phyloP scores from a whole-genome alignment of 164 flowering plant species.

The Santalum album region DNA sequence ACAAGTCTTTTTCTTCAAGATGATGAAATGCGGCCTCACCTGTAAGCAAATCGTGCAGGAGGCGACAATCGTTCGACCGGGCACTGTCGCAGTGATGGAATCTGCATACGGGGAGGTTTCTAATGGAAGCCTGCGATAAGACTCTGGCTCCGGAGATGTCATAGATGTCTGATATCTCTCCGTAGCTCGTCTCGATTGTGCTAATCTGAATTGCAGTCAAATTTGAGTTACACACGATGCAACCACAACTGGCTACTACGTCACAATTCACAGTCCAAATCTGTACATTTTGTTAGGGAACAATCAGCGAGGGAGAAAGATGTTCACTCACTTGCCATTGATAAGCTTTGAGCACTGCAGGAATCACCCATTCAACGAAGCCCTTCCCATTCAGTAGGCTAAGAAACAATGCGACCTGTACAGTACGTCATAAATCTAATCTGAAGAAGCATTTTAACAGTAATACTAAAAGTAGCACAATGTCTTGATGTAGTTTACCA shows the following conservation, averaged over 20 bases:
- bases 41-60: slow-evolving; percentile 67
- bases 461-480: neutral
- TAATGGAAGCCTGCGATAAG: slow-evolving; percentile 28
- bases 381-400: slow-evolving; percentile 65
- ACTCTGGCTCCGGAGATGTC: slow-evolving; percentile 36
- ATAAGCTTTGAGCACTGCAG: slow-evolving; percentile 68
- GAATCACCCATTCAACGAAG: slow-evolving; percentile 70
- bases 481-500: too few relatives aligned
- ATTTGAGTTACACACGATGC: neutral
- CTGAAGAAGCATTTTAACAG: neutral
- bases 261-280: neutral
- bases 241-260: neutral
- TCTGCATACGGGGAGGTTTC: slow-evolving; percentile 32
- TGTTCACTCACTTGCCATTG: slow-evolving; percentile 60
- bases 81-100: slow-evolving; percentile 6
- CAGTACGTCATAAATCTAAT: neutral
- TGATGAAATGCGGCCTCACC: slow-evolving; percentile 28
- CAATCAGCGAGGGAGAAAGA: neutral
- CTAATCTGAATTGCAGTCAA: slow-evolving; percentile 29
- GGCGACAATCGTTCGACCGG: neutral
- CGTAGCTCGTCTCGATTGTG: slow-evolving; percentile 22
- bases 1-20: too few relatives aligned
- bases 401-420: slow-evolving; percentile 34
- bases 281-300: neutral
- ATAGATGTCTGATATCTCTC: slow-evolving; percentile 47